Percentiles rank a stretch among this genome's conserved stretches.
These are phyloP conservation scores for Trametopsis cervina DNA, from an alignment of 768 basidiomycete species.

Conservation along the genomic window DNA sequence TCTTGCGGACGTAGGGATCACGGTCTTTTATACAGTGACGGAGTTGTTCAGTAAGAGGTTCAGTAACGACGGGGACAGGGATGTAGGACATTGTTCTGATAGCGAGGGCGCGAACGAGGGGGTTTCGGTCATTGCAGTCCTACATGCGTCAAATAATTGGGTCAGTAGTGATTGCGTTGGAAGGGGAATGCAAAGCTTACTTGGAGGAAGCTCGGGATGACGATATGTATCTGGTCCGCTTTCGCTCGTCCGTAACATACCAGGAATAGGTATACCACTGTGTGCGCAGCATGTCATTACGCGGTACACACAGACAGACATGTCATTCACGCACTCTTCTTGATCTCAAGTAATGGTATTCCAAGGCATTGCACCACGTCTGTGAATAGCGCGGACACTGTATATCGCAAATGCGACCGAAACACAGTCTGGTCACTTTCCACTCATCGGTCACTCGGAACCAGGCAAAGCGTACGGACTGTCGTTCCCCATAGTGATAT, in stretches of 20 bases:
- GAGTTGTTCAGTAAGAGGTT: slow-evolving; percentile 82
- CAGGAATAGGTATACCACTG: slow-evolving; percentile 97
- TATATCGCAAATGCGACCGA: too few relatives aligned
- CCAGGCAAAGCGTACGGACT: slow-evolving; percentile 50
- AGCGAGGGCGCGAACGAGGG: slow-evolving; percentile 92
- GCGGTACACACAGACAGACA: neutral
- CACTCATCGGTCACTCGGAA: slow-evolving; percentile 4
- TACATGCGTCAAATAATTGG: slow-evolving; percentile 24
- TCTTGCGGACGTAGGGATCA: slow-evolving; percentile 98
- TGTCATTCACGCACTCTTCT: slow-evolving; percentile 78
- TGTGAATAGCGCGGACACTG: slow-evolving; percentile 93
- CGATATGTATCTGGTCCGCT: slow-evolving; percentile 88
- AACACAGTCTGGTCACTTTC: neutral
- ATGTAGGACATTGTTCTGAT: slow-evolving; percentile 99
- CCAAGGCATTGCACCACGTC: slow-evolving; percentile 93
- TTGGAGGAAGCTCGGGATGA: slow-evolving; percentile 86
- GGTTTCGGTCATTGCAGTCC: slow-evolving; percentile 96
- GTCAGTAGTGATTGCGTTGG: slow-evolving; percentile 13
- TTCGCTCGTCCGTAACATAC: slow-evolving; percentile 94
- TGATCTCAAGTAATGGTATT: slow-evolving; percentile 95
- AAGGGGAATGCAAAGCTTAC: slow-evolving; percentile 33
- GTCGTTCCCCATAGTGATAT: slow-evolving; percentile 99
- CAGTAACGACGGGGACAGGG: slow-evolving; percentile 82
- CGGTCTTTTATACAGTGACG: slow-evolving; percentile 89
- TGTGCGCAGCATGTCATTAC: neutral